Evolutionary conservation across 1,139 yeast species (phyloP), one percentile per base, ranked within the genome.

Genomic region (Pichia sp.): DNA sequence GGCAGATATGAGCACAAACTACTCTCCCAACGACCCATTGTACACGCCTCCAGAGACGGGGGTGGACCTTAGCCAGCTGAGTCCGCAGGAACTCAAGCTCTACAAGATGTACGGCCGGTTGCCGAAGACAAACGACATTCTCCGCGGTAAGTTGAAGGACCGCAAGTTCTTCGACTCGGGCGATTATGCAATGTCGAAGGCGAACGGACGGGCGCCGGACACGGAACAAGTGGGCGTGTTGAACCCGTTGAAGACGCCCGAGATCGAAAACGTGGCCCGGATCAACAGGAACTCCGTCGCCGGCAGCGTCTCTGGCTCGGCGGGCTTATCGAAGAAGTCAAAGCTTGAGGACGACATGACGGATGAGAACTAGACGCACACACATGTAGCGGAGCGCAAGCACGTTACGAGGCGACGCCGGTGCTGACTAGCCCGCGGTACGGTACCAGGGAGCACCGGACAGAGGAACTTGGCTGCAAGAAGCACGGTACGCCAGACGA

Each of bases 121-220:
- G 56, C 99, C 99, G 47, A 81, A 93, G 42, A 85, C 87, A 55
- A 87, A 87, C 58, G 97, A 92, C 61, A 76, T 93, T 42, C 78
- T 93, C 58, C 80, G 88, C 55, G 83, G 87, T 61, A 90, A 89
- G 70, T 74, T 87, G 63, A 86, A 86, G 69, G 98, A 93, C 64
- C 84, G 97, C 65, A 91, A 91, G 73, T 93, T 87, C 72, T 95
- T 93, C 67, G 99, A 93, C 66, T 88, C 96, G 58, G 99, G 99
- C 27, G 99, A 93, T 72, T 93, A 95, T 69, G 98, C 98, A 30
- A 81, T 93, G 81, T 90, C 89, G 61, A 86, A 91, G 64, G 89
- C 84, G 6, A 58, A 61, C 10, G 64, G 66, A 0, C 61, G 60
- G 36, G 60, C 47, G 8, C 50, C 50, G 3, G 51, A 52, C 20